Evolutionary conservation across 306 rosid genomes (phyloP), one percentile per base, ranked within the genome.

Genomic region (Clitoria ternatea): DNA sequence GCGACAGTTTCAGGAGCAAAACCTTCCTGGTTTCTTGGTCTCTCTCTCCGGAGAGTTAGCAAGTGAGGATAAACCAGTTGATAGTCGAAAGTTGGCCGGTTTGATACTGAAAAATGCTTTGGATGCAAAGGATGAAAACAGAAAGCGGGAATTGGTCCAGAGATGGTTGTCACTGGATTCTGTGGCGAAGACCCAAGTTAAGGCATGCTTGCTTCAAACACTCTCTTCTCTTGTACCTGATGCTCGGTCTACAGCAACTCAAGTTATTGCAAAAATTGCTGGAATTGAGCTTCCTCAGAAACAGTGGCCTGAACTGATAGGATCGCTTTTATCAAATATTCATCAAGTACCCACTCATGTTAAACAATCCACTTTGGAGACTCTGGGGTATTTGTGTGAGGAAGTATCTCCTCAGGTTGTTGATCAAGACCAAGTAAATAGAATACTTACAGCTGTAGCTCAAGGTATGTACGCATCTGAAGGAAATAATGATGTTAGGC

Each of bases 1-100:
- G 76, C 85, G 84, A 56, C 96, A 92, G 74, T 89, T 87, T 75
- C 97, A 92, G 90, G 97, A 92, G 80, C 96, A 92, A 85, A 90
- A 92, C 76, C 93, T 89, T 79, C 81, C 94, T 35, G 83, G 89
- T 65, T 89, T 85, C 77, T 79, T 92, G 87, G 72, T 92, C 20
- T 92, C 97, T 53, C 89, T 92, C 26, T 85, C 96, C 48, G 84
- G 86, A 50, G 97, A 92, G 73, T 77, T 92, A 80, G 86, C 90
- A 10, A 89, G 73, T 75, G 96, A 89, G 64, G 97, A 87, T 32
- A 92, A 89, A 52, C 97, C 97, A 17, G 91, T 85, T 56, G 96
- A 89, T 37, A 87, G 97, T 77, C 89, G 96, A n/a, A 92, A 85
- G 76, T 81, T 92, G 69, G 96, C 96, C 3, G 97, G 97, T 79